These are phyloP conservation scores for Scutellospora calospora DNA, from an alignment of 371 early-diverging fungal genomes.

Conservation along the genomic window DNA sequence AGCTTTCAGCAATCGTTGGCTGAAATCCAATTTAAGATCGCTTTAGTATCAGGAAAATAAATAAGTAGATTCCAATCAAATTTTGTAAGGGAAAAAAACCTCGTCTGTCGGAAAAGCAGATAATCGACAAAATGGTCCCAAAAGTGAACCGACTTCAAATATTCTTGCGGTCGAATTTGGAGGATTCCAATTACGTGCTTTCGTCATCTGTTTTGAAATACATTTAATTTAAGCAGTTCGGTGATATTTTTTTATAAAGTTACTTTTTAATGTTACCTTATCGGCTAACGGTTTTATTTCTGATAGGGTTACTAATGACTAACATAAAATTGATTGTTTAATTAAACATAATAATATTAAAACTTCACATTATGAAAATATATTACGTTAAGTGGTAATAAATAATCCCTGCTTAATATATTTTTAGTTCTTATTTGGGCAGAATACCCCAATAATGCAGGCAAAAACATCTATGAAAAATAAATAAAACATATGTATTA, in stretches of 20 bases:
- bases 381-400: slow-evolving; percentile 61
- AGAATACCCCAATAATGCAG: slow-evolving; percentile 59
- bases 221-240: slow-evolving; percentile 8
- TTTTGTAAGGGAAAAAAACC: slow-evolving; percentile 45
- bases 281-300: slow-evolving; percentile 65
- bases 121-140: slow-evolving; percentile 79
- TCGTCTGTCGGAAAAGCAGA: slow-evolving; percentile 67
- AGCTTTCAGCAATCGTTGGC: slow-evolving; percentile 68
- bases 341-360: not conserved
- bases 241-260: not conserved
- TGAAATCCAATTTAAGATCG: slow-evolving; percentile 46
- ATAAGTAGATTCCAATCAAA: not conserved
- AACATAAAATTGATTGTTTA: not conserved
- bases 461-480: slow-evolving; percentile 59
- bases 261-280: slow-evolving; percentile 52
- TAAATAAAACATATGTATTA: not conserved
- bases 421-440: slow-evolving; percentile 53
- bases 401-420: slow-evolving; percentile 64
- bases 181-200: slow-evolving; percentile 71
- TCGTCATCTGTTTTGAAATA: slow-evolving; percentile 54
- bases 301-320: slow-evolving; percentile 59
- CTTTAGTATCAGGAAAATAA: slow-evolving; percentile 10
- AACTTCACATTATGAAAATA: not conserved
- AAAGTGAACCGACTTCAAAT: slow-evolving; percentile 71
- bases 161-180: slow-evolving; percentile 59